Evolutionary conservation across 495 filamentous ascomycete genomes (phyloP), one percentile per base, ranked within the genome.

Genomic region (Penicillium pulvis): DNA sequence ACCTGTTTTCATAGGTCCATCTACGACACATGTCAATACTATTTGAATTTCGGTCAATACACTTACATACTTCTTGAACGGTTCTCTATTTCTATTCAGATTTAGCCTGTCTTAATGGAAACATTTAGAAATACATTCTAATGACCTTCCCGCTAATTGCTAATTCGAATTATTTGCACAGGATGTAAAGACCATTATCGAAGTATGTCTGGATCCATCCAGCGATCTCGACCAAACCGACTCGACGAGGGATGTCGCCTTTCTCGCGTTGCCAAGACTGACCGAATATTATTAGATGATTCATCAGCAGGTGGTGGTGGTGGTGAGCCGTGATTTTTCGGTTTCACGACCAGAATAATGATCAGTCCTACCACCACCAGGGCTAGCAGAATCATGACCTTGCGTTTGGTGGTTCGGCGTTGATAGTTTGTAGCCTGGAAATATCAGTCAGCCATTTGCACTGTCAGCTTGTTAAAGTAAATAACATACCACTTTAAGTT

Each of bases 291-390:
- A 35, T 55, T 68, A 6, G 65, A 66, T 23, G 65, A 68, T 55
- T 70, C 65, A 45, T 65, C 65, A 49, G 61, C 65, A 23, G 66
- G 59, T 14, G 68, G 46, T 16, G 59, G 36, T 10, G 53, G 12
- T 28, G 43, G 4, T 3, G 70, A 66, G 47, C 47, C 59, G 54
- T 74, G 71, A 47, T 75, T 79, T 63, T 89, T 93, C 3, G 94
- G 90, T 71, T 98, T 98, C 51, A 97, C 76, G 6, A 88, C 73
- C 1, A 98, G 74, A 20, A 98, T 70, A 60, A 98, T 96, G 50
- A 98, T 85, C 79, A 96, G 80, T 24, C 88, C 94, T 10, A 88
- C 82, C 39, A 98, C 86, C 17, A 98, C 67, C 6, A 98, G 75
- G 6, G 94, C 65, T n/a, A 98, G 73, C 12, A 98, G 75, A 23